Percentiles rank a stretch among this genome's conserved stretches.
These are phyloP conservation scores for Russula foetens DNA, from an alignment of 768 basidiomycete genomes.

Conservation along the genomic window DNA sequence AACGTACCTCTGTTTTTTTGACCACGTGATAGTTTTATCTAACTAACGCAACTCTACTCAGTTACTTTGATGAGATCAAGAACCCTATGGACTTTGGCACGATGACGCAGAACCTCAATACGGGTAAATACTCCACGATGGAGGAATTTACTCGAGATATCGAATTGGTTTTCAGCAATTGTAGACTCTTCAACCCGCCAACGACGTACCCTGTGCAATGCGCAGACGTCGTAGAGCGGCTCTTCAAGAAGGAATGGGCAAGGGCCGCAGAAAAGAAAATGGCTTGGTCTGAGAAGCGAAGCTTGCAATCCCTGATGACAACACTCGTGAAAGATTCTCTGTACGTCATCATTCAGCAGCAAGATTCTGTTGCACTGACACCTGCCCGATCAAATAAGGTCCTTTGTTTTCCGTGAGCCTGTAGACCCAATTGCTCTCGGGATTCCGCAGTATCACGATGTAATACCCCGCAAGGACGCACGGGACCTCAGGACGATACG, in stretches of 20 bases:
- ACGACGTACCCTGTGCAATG: slow-evolving; percentile 65
- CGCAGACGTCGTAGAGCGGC: slow-evolving; percentile 65
- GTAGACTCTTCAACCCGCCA: slow-evolving; percentile 86
- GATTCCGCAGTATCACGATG: slow-evolving; percentile 83
- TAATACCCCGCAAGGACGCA: slow-evolving; percentile 79
- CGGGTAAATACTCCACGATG: slow-evolving; percentile 67
- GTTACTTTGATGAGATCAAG: slow-evolving; percentile 87
- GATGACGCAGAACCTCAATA: slow-evolving; percentile 57
- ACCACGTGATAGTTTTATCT: background rate
- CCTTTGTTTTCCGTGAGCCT: slow-evolving; percentile 71
- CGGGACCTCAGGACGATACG: slow-evolving; percentile 82
- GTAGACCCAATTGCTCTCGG: slow-evolving; percentile 81
- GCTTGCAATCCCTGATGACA: slow-evolving; percentile 61
- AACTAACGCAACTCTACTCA: slow-evolving; percentile 35
- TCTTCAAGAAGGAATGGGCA: slow-evolving; percentile 81
- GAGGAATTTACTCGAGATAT: slow-evolving; percentile 75
- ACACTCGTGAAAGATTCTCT: slow-evolving; percentile 59
- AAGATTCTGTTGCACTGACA: background rate
- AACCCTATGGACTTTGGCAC: slow-evolving; percentile 94
- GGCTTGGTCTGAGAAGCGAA: slow-evolving; percentile 70
- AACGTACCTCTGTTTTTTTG: slow-evolving; percentile 49
- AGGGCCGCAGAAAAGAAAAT: slow-evolving; percentile 68
- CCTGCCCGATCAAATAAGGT: slow-evolving; percentile 32
- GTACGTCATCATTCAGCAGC: slow-evolving; percentile 33
- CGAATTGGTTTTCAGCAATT: slow-evolving; percentile 81